Base-by-base conservation (phyloP, 2,329 filamentous ascomycete species). In the Celoporthe dispersa region DNA sequence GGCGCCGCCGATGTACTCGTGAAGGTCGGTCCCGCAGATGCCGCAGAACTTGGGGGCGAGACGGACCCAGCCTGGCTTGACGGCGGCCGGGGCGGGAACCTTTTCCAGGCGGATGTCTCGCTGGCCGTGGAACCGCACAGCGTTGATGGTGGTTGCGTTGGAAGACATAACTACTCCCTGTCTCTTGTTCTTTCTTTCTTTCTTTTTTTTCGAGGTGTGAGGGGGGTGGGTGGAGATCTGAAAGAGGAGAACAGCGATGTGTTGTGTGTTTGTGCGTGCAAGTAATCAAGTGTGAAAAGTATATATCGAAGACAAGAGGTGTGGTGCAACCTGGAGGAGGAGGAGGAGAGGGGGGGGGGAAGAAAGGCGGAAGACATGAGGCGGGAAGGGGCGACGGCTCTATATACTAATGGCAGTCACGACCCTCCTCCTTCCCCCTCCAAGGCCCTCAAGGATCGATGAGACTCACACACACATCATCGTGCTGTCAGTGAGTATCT, bases 21-120 rank as follows among this genome's bases (percentile, higher is more conserved):
- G 77, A 1, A 80, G 73, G 67, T 80, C 78, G 8, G 78, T 77
- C 16, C 78, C 79, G 71, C 78, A 80, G 44, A 80, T 80, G 8
- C 78, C 79, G 59, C 76, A 75, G 55, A 76, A 79, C 39, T 76
- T 74, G n/a, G 77, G 77, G 12, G 73, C 72, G 57, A 79, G 71
- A 67, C 78, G 75, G 71, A 71, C 66, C 69, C 69, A 72, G 57
- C 69, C 66, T 2, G 69, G 63, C 67, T 67, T 71, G 64, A 67
- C 64, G 11, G 51, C 51, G 28, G 55, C 60, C 12, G 69, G 71
- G 16, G 60, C 51, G n/a, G 71, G 69, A 22, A 72, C 64, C 39
- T 69, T 61, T 31, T 71, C 64, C 39, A 72, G 66, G 33, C 71
- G 71, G 67, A 72, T 68, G n/a, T 72, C 71, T 11, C 64, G 63